These are phyloP conservation scores for Serendipita vermifera DNA, from an alignment of 768 basidiomycete species.

Conservation along the genomic window DNA sequence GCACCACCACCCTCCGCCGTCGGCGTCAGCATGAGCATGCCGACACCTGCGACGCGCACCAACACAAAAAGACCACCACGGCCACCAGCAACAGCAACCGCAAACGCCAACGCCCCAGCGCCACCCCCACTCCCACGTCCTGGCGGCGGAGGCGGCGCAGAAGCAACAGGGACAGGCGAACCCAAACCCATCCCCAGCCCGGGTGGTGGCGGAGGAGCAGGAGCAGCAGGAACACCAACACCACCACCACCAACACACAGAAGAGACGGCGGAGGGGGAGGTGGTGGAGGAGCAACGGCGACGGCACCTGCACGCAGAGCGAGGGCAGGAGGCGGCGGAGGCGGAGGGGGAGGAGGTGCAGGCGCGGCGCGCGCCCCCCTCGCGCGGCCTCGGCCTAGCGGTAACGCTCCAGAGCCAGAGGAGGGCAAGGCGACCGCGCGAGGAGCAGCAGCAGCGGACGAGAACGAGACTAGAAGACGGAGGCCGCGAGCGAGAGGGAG, in stretches of 20 bases:
- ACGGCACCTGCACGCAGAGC: too few relatives aligned
- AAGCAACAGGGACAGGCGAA: constrained; percentile 21
- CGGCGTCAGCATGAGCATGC: constrained; percentile 57
- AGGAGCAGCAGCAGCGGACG: too few relatives aligned
- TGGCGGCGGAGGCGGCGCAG: constrained; percentile 33
- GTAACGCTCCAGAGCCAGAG: too few relatives aligned
- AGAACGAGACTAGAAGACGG: too few relatives aligned
- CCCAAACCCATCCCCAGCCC: constrained; percentile 18
- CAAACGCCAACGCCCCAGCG: constrained; percentile 19
- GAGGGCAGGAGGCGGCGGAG: constrained; percentile 28
- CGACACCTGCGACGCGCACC: constrained; percentile 71
- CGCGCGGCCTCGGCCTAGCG: too few relatives aligned
- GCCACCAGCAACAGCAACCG: constrained; percentile 37
- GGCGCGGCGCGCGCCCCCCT: not conserved
- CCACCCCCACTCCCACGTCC: constrained; percentile 23
- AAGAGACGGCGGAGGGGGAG: constrained; percentile 14
- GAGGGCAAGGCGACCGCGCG: too few relatives aligned
- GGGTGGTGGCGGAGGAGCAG: constrained; percentile 18
- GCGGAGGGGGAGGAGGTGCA: constrained; percentile 26
- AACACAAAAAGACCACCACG: constrained; percentile 55
- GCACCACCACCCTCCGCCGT: constrained; percentile 17
- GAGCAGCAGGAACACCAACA: constrained; percentile 3
- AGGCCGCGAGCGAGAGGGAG: constrained; percentile 22
- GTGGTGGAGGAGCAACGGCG: constrained; percentile 11
- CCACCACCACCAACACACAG: too few relatives aligned